These are phyloP conservation scores for Boechera divaricarpa DNA, from an alignment of 345 rosid genomes.

Conservation along the genomic window DNA sequence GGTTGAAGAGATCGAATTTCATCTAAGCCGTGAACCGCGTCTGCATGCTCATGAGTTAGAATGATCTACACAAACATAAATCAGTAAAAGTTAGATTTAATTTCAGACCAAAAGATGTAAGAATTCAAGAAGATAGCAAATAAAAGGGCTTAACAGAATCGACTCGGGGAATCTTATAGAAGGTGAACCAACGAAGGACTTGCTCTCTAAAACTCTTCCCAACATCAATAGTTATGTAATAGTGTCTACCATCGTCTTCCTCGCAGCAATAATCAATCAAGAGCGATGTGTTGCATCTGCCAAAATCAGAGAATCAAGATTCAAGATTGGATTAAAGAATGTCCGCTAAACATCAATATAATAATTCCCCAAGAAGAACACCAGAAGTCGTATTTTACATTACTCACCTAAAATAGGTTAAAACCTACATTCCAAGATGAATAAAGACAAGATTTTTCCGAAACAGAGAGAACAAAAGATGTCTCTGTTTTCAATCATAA, in stretches of 20 bases:
- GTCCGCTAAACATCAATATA: background rate
- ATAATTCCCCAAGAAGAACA: background rate
- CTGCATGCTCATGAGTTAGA: constrained; percentile 98
- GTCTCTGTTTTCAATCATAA: background rate
- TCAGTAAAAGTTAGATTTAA: constrained; percentile 1
- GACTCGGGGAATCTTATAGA: constrained; percentile 74
- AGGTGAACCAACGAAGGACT: constrained; percentile 94
- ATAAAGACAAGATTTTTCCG: background rate
- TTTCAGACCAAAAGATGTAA: background rate
- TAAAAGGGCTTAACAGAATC: constrained; percentile 70
- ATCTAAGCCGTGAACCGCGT: constrained; percentile 94
- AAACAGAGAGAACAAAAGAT: constrained; percentile 7
- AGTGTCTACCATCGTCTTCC: constrained; percentile 56
- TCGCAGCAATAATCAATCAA: constrained; percentile 72
- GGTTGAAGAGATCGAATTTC: constrained; percentile 88
- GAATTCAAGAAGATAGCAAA: constrained; percentile 1
- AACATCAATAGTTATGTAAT: constrained; percentile 80
- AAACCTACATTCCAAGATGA: background rate
- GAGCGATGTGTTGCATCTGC: constrained; percentile 94
- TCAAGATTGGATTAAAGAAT: constrained; percentile 19
- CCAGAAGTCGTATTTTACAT: background rate
- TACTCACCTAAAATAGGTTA: background rate
- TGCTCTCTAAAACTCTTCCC: constrained; percentile 98
- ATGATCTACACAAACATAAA: constrained; percentile 63
- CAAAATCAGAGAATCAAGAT: constrained; percentile 33